Base-by-base conservation (phyloP, 305 asterid genomes). In the Solanum hybrid region DNA sequence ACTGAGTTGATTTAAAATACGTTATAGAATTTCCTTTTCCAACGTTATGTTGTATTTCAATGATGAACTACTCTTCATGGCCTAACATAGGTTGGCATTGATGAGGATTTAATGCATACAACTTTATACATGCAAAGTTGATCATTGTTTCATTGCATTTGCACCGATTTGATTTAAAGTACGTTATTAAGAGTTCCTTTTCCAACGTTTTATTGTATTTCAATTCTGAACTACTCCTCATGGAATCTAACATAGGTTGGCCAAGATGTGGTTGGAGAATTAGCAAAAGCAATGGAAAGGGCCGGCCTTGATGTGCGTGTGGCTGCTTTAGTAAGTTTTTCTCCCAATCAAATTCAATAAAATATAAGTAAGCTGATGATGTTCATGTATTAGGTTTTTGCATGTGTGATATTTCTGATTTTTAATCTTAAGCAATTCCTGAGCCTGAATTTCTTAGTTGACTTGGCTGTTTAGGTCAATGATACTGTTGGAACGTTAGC, bases 401-500 rank as follows among this genome's bases (percentile, higher is more conserved):
- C 4, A 40, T 42, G 86, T 27, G 37, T 27, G 37, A 42, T 45
- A 13, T 26, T 38, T 80, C 86, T 79, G 64, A 24, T 38, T 79
- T 36, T 79, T 79, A 79, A 79, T 79, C 60, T 79, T 24, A 37
- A 37, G 86, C 29, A 31, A 37, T 72, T 81, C 56, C 72, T 29
- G 73, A 75, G 66, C 26, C 15, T 13, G 51, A 45, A 64, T 24
- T 38, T 81, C 34, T 85, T 10, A 35, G 34, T 26, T 86, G 75
- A 81, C 56, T 90, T 85, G 76, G 73, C n/a, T 64, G 82, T 90
- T 88, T 89, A 97, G 99, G 94, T 97, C 35, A 97, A 97, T 89
- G 99, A 97, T 90, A 95, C 99, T 0, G 98, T 97, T 64, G 99
- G 99, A 84, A 96, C 99, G 56, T 92, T 96, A 93, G 99, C 99